These are phyloP conservation scores for Vitis hybrid DNA, from an alignment of 177 flowering plant species.

Conservation along the genomic window DNA sequence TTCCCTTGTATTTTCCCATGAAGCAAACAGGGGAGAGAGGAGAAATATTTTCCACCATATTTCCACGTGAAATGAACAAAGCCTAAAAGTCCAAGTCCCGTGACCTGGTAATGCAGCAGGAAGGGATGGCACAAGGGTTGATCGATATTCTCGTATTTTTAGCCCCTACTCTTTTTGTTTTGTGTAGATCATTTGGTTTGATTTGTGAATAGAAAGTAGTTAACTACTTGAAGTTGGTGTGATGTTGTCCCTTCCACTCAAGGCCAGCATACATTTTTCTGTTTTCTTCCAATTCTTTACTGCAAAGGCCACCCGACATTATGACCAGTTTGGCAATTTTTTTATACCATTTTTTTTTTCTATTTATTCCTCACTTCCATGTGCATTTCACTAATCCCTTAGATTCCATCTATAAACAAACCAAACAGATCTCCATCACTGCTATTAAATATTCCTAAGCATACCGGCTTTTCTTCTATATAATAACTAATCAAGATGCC, in stretches of 20 bases:
- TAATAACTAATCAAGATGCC: slow-evolving; percentile 21
- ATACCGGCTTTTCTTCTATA: slow-evolving; percentile 10
- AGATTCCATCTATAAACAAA: slow-evolving; percentile 19
- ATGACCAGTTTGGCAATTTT: slow-evolving; percentile 31
- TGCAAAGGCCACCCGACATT: slow-evolving; percentile 39
- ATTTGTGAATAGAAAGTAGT: slow-evolving; percentile 6
- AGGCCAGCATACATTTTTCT: slow-evolving; percentile 10
- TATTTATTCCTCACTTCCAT: slow-evolving; percentile 31
- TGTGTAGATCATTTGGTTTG: slow-evolving; percentile 3
- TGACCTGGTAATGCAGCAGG: slow-evolving; percentile 1
- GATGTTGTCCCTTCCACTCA: slow-evolving; percentile 24
- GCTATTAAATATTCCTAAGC: slow-evolving; percentile 3
- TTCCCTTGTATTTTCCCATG: too few species aligned
- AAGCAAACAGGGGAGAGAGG: too few species aligned
- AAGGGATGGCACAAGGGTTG: neutral
- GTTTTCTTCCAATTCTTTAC: slow-evolving; percentile 20
- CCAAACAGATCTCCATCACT: slow-evolving; percentile 20
- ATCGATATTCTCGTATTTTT: neutral
- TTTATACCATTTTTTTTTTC: slow-evolving; percentile 1
- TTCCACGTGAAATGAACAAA: too few species aligned
- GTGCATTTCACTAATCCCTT: slow-evolving; percentile 38
- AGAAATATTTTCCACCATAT: too few species aligned
- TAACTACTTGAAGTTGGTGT: slow-evolving; percentile 14
- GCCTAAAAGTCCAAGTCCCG: neutral
- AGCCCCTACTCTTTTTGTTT: neutral